These are phyloP conservation scores for Kokia cookei DNA, from an alignment of 441 rosid genomes.

Conservation along the genomic window DNA sequence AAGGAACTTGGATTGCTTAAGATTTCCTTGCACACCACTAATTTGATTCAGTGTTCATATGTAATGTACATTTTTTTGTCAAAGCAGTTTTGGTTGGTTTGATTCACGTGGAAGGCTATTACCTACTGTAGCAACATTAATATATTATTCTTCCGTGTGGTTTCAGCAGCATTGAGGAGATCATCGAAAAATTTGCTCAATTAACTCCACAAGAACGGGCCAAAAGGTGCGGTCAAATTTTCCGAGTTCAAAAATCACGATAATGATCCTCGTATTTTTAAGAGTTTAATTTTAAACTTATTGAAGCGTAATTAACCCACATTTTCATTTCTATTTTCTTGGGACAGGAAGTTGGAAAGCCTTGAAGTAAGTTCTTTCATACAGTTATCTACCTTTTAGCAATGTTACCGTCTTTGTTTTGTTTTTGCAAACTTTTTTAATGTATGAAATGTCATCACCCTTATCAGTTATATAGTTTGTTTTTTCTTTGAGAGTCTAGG, in stretches of 20 bases:
- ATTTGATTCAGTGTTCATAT: neutral
- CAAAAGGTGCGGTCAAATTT: conserved; percentile 40
- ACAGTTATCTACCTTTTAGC: neutral
- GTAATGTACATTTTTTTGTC: neutral
- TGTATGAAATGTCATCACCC: neutral
- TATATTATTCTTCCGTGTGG: neutral
- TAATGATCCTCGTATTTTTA: neutral
- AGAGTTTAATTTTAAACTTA: neutral
- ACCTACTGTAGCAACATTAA: neutral
- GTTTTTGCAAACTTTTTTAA: neutral
- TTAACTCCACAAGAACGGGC: conserved; percentile 76
- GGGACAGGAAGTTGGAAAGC: conserved; percentile 73
- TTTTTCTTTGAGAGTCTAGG: conserved; percentile 56
- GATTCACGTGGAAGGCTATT: neutral
- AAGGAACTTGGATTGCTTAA: neutral
- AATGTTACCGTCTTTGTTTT: neutral
- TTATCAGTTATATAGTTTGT: conserved; percentile 3
- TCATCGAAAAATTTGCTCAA: conserved; percentile 64
- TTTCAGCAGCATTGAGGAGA: conserved; percentile 58
- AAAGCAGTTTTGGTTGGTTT: neutral
- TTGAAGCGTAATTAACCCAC: neutral
- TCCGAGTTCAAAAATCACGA: neutral
- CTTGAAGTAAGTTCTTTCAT: conserved; percentile 62
- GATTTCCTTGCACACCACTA: neutral
- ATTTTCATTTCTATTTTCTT: conserved; percentile 17